Evolutionary conservation across 495 filamentous ascomycete genomes (phyloP).

Genomic region (Podospora comata): DNA sequence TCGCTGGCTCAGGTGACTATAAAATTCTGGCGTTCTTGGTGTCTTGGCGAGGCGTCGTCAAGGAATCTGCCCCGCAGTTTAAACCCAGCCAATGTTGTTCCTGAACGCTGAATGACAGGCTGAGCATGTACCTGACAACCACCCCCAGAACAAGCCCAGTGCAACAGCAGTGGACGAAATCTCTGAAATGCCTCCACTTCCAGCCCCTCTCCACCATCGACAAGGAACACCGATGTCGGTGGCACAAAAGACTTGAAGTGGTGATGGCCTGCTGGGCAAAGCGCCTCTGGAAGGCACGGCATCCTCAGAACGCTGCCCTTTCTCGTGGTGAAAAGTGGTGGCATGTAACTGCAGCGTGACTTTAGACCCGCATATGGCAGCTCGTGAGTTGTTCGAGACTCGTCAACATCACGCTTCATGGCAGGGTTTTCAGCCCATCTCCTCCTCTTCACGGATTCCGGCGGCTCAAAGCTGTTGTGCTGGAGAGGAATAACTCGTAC

Average conservation of each 20-base stretch:
- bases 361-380: not conserved
- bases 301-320: not conserved
- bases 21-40: constrained; percentile 23
- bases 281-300: not conserved
- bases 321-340: not conserved
- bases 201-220: constrained; percentile 26
- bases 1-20: constrained; percentile 30
- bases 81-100: not conserved
- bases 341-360: not conserved
- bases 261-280: constrained; percentile 1
- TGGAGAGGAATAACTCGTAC: not conserved
- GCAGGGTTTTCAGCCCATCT: constrained; percentile 6
- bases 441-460: constrained; percentile 4
- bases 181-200: constrained; percentile 19
- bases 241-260: constrained; percentile 7
- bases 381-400: not conserved
- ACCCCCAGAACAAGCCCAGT: not conserved
- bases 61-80: constrained; percentile 4
- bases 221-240: constrained; percentile 28
- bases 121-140: not conserved
- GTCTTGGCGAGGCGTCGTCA: constrained; percentile 27
- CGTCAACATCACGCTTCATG: constrained; percentile 2
- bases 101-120: not conserved
- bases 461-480: not conserved
- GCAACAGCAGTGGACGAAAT: constrained; percentile 19